Conservation (phyloP, 2,329 filamentous ascomycete genomes). For the Penicillium sp. region DNA sequence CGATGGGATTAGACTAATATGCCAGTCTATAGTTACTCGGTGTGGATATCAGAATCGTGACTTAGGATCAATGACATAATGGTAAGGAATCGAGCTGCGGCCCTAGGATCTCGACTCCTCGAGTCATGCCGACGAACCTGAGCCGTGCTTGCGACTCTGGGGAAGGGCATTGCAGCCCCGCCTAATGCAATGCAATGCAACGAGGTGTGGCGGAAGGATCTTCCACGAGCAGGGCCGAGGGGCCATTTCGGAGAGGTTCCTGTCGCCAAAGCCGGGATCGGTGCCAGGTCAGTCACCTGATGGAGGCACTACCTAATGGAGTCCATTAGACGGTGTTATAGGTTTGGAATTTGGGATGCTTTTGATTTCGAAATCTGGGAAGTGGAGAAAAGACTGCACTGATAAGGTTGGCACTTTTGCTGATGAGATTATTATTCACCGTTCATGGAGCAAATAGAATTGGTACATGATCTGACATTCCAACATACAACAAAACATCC, state of each 20-base stretch:
- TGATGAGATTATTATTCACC: neutral
- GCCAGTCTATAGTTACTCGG: neutral
- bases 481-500: neutral
- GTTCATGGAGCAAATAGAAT: neutral
- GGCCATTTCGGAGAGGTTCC: neutral
- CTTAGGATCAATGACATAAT: neutral
- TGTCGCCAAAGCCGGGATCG: conserved; percentile 14
- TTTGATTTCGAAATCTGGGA: no score
- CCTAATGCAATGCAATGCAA: conserved; percentile 32
- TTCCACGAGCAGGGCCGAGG: conserved; percentile 18
- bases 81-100: neutral
- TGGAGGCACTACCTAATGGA: neutral
- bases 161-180: conserved; percentile 20
- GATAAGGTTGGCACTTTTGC: neutral
- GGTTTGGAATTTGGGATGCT: neutral
- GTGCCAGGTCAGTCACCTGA: conserved; percentile 27
- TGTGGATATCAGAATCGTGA: neutral
- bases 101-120: neutral
- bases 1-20: neutral
- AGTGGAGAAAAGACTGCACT: no score
- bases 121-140: neutral
- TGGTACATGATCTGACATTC: neutral
- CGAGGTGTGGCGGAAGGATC: conserved; percentile 21
- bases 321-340: neutral
- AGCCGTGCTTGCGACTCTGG: conserved; percentile 16